A percentile compares a stretch with the other conserved stretches of the same genome.
These are phyloP conservation scores for Trichoderma pleuroti DNA, from an alignment of 2,329 filamentous ascomycete species.

Conservation along the genomic window DNA sequence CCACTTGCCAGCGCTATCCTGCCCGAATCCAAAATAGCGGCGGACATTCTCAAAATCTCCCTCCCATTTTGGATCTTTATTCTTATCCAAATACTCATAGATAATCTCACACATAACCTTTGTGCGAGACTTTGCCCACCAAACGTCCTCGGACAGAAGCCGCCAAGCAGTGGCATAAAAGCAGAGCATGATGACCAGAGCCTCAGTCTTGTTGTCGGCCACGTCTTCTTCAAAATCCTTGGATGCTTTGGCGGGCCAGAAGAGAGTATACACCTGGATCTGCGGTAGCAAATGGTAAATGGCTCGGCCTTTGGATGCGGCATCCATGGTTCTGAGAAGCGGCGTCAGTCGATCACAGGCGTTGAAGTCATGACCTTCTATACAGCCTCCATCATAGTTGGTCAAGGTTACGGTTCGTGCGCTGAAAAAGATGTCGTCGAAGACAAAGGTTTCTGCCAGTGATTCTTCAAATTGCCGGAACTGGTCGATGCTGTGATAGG, in stretches of 20 bases:
- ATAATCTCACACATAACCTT: conserved; percentile 14
- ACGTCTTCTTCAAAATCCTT: conserved; percentile 12
- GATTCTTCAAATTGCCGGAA: neutral
- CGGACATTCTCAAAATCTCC: neutral
- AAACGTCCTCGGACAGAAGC: conserved; percentile 4
- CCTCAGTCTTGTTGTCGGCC: neutral
- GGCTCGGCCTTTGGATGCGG: neutral
- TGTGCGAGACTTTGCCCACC: conserved; percentile 9
- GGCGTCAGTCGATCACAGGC: conserved; percentile 10
- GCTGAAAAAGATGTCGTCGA: neutral
- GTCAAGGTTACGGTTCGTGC: neutral
- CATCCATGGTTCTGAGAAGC: conserved; percentile 3
- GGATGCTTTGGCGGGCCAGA: conserved; percentile 17
- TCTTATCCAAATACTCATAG: neutral
- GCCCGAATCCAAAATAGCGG: neutral
- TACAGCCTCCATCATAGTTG: neutral
- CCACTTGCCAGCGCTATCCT: neutral
- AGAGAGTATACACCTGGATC: conserved; percentile 5
- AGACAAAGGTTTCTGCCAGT: neutral
- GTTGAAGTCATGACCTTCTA: neutral
- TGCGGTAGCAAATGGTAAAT: conserved; percentile 5
- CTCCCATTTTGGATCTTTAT: neutral
- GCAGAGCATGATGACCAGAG: conserved; percentile 10
- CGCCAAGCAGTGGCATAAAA: conserved; percentile 18
- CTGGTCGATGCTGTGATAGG: neutral